Evolutionary conservation across 768 basidiomycete species (phyloP).

Genomic region (Paxillus rubicundulus): DNA sequence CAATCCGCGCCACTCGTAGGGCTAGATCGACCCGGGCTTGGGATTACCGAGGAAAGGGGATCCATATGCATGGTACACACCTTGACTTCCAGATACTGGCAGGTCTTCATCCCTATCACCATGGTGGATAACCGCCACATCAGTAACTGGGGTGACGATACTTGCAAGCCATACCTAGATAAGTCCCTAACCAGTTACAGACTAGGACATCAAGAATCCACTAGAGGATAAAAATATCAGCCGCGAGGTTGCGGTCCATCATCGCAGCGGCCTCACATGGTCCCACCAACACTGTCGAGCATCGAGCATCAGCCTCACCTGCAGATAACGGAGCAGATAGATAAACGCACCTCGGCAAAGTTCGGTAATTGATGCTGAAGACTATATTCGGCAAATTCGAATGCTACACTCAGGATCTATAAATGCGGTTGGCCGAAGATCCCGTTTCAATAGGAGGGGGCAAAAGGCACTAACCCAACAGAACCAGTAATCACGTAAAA

Average conservation of each 20-base stretch:
- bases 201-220: constrained; percentile 85
- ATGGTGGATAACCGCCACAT: constrained; percentile 7
- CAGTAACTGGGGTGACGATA: constrained; percentile 10
- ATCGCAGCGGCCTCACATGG: constrained; percentile 54
- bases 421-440: constrained; percentile 10
- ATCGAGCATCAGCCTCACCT: constrained; percentile 7
- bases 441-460: constrained; percentile 1
- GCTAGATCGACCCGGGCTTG: constrained; percentile 41
- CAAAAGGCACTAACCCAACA: constrained; percentile 64
- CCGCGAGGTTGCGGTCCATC: constrained; percentile 4
- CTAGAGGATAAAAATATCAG: constrained; percentile 37
- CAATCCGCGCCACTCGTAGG: constrained; percentile 83
- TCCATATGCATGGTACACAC: constrained; percentile 34
- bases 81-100: constrained; percentile 86
- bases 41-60: background rate
- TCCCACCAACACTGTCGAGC: constrained; percentile 83
- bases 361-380: constrained; percentile 86
- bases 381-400: constrained; percentile 87
- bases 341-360: constrained; percentile 69
- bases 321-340: constrained; percentile 14
- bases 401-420: constrained; percentile 83
- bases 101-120: constrained; percentile 74
- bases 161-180: constrained; percentile 52
- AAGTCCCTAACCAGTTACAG: constrained; percentile 88
- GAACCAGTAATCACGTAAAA: constrained; percentile 90